Evolutionary conservation across 1,284 basidiomycete genomes (phyloP), one percentile per base, ranked within the genome.

Genomic region (Boletus mariae): DNA sequence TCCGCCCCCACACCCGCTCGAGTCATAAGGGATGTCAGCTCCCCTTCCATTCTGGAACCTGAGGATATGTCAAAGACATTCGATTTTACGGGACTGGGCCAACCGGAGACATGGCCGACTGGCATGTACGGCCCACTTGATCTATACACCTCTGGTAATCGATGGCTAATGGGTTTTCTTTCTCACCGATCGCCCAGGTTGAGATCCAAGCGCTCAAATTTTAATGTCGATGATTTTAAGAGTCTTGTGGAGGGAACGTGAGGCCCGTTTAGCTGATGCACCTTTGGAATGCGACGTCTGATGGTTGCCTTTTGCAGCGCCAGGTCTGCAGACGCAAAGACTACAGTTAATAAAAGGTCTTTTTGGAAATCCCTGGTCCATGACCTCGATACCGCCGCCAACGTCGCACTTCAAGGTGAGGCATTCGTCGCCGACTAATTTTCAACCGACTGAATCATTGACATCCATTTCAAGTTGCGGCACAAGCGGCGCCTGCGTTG

Each of bases 1-100:
- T 44, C 52, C 20, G n/a, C 51, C 40, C 53, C 60, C n/a, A 47
- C 51, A 13, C 17, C 35, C 12, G 10, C 20, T 43, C 20, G 5
- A 25, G 40, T 12, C 20, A 5, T 7, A 4, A 23, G 40, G 40
- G 40, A 41, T 8, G 5, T 13, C 20, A 4, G 2, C 20, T 11
- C 12, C 20, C 17, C 17, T 40, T 2, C 1, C 10, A 12, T 23
- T 11, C 1, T 5, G 20, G 38, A 23, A 8, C 11, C 10, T 20
- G 0, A 10, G n/a, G 15, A 13, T 37, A n/a, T 37, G 35, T 12
- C 15, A 17, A 34, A 34, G 11, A n/a, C 35, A 17, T 4, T 17
- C 35, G 15, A 37, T 1, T 9, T 17, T 17, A 10, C 8, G 8
- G 5, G 13, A 25, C 17, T 20, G 17, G 17, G 1, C 17, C 29